phyloP scores from a whole-genome alignment of 331 rosid genomes.

The Telfairia occidentalis region DNA sequence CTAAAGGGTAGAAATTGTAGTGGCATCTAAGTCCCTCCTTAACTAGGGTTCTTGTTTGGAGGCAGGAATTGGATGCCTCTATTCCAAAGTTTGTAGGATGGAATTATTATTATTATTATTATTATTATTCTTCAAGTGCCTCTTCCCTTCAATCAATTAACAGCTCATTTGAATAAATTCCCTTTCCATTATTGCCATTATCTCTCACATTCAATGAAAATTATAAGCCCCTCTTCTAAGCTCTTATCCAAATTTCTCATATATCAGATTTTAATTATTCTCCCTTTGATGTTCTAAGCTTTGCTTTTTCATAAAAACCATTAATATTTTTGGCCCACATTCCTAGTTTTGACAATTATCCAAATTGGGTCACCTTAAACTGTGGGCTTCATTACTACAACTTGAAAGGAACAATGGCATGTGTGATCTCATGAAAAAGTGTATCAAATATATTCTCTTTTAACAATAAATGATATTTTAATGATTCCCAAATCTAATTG shows the following conservation, averaged over 20 bases:
- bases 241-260: background rate
- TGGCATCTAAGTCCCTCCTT: background rate
- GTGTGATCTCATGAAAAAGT: background rate
- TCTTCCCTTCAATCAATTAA: background rate
- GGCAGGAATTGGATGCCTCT: background rate
- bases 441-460: background rate
- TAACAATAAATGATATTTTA: background rate
- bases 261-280: background rate
- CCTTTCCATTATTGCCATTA: conserved; percentile 4
- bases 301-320: background rate
- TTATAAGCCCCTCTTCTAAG: background rate
- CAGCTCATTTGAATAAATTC: conserved; percentile 7
- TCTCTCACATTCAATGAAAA: conserved; percentile 7
- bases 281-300: background rate
- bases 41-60: background rate
- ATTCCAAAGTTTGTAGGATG: background rate
- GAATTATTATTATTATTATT: background rate
- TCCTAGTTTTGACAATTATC: background rate
- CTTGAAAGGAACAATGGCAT: background rate
- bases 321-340: background rate
- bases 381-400: background rate
- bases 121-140: background rate
- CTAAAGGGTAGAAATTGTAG: background rate
- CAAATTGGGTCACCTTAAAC: background rate
- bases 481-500: background rate